These are phyloP conservation scores for Tagetes erecta DNA, from an alignment of 129 eudicot species.

Conservation along the genomic window DNA sequence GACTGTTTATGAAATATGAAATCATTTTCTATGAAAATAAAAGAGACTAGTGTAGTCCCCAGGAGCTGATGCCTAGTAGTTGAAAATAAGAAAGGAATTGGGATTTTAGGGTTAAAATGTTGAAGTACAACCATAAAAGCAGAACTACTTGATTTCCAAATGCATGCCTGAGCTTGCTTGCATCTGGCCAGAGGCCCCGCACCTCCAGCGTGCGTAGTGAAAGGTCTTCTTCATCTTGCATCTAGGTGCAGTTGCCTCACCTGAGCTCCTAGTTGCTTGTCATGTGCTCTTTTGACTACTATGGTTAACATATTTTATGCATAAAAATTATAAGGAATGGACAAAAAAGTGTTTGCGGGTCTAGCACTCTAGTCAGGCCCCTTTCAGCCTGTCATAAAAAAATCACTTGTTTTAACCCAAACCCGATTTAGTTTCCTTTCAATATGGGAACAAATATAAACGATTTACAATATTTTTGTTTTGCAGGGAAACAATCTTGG, in stretches of 20 bases:
- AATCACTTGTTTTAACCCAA: too few species aligned
- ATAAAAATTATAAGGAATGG: background rate
- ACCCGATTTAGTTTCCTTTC: background rate
- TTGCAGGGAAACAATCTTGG: constrained; percentile 88
- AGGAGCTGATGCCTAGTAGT: background rate
- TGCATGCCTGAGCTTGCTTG: background rate
- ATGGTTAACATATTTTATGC: background rate
- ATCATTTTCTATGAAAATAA: background rate
- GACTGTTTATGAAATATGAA: background rate
- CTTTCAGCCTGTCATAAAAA: background rate
- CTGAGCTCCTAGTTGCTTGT: background rate
- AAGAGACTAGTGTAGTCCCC: background rate
- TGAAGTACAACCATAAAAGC: background rate
- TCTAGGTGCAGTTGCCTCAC: background rate
- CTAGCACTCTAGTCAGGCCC: background rate
- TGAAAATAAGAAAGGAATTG: background rate
- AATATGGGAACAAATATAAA: background rate
- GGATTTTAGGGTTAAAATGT: background rate
- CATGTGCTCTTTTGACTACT: background rate
- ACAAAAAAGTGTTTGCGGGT: background rate
- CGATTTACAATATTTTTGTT: background rate
- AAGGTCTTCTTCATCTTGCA: background rate
- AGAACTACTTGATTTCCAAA: background rate
- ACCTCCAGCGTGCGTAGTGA: background rate
- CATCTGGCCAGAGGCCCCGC: background rate